A percentile compares a stretch with the other conserved stretches of the same genome.
phyloP scores from a whole-genome alignment of 2,329 filamentous ascomycete genomes.

The Trichoderma sp. region DNA sequence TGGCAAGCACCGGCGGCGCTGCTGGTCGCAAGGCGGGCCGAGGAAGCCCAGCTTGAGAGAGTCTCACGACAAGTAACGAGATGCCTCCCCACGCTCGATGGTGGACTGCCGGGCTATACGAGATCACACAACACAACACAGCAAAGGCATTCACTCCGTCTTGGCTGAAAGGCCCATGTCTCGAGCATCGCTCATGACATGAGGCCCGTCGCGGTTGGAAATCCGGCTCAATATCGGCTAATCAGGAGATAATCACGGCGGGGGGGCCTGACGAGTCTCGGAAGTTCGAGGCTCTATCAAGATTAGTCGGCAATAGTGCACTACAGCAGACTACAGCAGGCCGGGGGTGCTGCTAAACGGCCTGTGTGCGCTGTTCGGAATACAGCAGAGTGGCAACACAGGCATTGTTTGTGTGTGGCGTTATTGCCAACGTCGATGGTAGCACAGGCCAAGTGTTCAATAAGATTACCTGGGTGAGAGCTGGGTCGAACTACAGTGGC shows the following conservation, averaged over 20 bases:
- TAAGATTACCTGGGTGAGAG: no score
- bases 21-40: not conserved
- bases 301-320: not conserved
- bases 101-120: not conserved
- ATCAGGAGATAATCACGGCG: not conserved
- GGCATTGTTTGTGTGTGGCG: not conserved
- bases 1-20: slow-evolving; percentile 1
- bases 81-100: not conserved
- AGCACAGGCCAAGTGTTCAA: not conserved
- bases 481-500: no score
- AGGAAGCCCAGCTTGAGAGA: not conserved
- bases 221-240: slow-evolving; percentile 17
- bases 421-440: not conserved
- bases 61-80: not conserved
- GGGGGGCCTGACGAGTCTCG: not conserved
- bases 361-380: not conserved
- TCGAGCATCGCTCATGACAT: not conserved
- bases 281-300: not conserved
- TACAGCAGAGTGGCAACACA: no score
- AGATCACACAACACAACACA: not conserved
- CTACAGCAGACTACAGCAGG: not conserved
- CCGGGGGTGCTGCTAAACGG: not conserved
- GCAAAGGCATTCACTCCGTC: not conserved
- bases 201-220: slow-evolving; percentile 4
- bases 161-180: not conserved